These are phyloP conservation scores for Pholiota adiposa DNA, from an alignment of 1,284 basidiomycete genomes.

Conservation along the genomic window DNA sequence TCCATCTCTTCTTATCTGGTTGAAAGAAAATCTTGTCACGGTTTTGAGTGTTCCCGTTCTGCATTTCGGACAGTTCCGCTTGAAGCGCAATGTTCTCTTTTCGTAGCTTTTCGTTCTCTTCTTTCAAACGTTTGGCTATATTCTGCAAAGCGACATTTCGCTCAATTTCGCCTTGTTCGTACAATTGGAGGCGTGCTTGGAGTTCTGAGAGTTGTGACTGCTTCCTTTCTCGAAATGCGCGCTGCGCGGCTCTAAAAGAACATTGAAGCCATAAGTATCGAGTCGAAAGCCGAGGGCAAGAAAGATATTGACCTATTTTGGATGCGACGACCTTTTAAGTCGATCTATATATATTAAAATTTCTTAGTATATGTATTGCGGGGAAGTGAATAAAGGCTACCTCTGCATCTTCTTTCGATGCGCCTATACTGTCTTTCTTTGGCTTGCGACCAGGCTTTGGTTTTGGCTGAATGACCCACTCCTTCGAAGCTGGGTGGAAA, in stretches of 20 bases:
- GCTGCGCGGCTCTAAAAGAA: conserved; percentile 76
- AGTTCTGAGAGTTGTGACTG: conserved; percentile 91
- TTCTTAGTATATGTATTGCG: neutral
- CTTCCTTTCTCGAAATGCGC: conserved; percentile 90
- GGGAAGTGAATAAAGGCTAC: conserved; percentile 36
- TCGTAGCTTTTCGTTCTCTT: conserved; percentile 81
- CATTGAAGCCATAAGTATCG: conserved; percentile 2
- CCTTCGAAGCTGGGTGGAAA: conserved; percentile 71
- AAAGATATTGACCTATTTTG: conserved; percentile 68
- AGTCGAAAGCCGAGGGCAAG: neutral
- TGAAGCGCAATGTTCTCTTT: conserved; percentile 65
- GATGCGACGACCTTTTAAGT: conserved; percentile 67
- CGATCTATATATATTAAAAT: conserved; percentile 37
- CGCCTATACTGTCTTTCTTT: conserved; percentile 62
- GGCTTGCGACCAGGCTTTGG: conserved; percentile 91
- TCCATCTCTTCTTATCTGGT: conserved; percentile 55
- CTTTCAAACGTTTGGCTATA: conserved; percentile 85
- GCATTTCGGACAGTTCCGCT: conserved; percentile 59
- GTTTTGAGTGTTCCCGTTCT: conserved; percentile 32
- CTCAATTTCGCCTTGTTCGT: conserved; percentile 90
- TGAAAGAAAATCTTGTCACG: conserved; percentile 2
- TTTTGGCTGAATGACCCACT: conserved; percentile 90
- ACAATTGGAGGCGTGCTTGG: conserved; percentile 84
- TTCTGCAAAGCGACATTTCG: conserved; percentile 87
- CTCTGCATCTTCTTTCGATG: conserved; percentile 47